These are phyloP conservation scores for Termitomyces sp. DNA, from an alignment of 768 basidiomycete species.

Conservation along the genomic window DNA sequence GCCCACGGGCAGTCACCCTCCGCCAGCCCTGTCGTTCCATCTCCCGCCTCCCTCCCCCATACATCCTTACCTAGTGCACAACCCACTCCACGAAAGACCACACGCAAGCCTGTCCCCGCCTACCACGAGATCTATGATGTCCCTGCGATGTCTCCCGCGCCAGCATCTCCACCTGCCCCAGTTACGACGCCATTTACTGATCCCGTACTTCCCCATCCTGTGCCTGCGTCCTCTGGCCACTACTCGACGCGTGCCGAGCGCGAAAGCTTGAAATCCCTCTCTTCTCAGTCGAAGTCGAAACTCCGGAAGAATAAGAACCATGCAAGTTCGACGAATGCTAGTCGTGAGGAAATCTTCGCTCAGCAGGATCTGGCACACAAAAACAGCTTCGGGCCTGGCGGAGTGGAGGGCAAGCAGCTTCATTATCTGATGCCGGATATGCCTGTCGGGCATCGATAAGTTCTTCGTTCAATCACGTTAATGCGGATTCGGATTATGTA, in stretches of 20 bases:
- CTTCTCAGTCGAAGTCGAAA: slow-evolving; percentile 6
- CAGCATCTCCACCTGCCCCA: neutral
- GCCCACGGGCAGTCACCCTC: slow-evolving; percentile 2
- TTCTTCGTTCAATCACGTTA: neutral
- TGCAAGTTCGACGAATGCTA: slow-evolving; percentile 5
- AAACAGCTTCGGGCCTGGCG: slow-evolving; percentile 18
- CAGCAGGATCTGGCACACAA: slow-evolving; percentile 12
- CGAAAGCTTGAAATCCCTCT: slow-evolving; percentile 7
- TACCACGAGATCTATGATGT: slow-evolving; percentile 6
- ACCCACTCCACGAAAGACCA: slow-evolving; percentile 5
- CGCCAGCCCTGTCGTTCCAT: neutral
- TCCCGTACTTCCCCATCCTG: neutral
- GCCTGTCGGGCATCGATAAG: slow-evolving; percentile 3
- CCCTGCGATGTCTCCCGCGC: neutral
- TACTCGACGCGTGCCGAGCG: slow-evolving; percentile 13
- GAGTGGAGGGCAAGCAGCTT: slow-evolving; percentile 15
- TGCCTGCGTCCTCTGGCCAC: slow-evolving; percentile 5
- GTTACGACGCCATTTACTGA: neutral
- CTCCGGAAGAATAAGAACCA: neutral
- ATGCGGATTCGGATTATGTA: neutral
- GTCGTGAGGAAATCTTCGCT: slow-evolving; percentile 1
- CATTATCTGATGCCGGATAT: slow-evolving; percentile 20
- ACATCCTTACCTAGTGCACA: neutral
- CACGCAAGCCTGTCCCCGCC: slow-evolving; percentile 17
- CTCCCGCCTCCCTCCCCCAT: neutral